A percentile compares a stretch with the other conserved stretches of the same genome.
These are phyloP conservation scores for Papiliotrema terrestris DNA, from an alignment of 1,284 basidiomycete species.

Conservation along the genomic window DNA sequence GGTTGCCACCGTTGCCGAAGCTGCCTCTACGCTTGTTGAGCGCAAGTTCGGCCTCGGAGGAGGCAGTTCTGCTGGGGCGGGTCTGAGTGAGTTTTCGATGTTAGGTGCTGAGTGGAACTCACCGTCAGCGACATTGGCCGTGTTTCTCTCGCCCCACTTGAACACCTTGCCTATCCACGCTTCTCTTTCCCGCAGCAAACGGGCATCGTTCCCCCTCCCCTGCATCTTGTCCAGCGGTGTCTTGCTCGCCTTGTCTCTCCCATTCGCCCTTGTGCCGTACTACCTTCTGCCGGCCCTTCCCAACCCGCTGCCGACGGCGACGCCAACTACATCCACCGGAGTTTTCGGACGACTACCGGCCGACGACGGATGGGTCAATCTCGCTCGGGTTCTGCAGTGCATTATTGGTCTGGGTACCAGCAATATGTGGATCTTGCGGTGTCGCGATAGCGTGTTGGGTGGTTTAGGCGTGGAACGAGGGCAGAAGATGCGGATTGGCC, in stretches of 20 bases:
- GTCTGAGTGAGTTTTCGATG: constrained; percentile 34
- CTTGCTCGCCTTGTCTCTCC: constrained; percentile 42
- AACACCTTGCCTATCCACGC: constrained; percentile 46
- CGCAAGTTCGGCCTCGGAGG: constrained; percentile 29
- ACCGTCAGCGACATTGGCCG: constrained; percentile 41
- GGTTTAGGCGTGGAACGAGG: constrained; percentile 40
- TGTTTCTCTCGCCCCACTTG: constrained; percentile 47
- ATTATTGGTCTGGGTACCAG: constrained; percentile 32
- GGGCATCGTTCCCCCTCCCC: constrained; percentile 40
- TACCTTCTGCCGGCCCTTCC: constrained; percentile 38
- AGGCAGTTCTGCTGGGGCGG: constrained; percentile 35
- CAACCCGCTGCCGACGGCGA: constrained; percentile 5
- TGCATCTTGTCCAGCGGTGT: constrained; percentile 34
- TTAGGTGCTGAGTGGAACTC: not conserved
- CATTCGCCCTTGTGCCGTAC: constrained; percentile 49
- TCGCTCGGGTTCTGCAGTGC: constrained; percentile 44
- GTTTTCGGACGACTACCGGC: constrained; percentile 36
- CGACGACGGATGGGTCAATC: constrained; percentile 45
- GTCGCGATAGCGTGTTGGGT: constrained; percentile 39
- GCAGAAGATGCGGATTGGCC: constrained; percentile 34
- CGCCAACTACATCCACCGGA: constrained; percentile 23
- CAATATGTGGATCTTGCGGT: constrained; percentile 44
- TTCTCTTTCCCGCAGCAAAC: constrained; percentile 35
- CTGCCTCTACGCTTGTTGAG: constrained; percentile 9
- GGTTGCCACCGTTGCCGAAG: constrained; percentile 6